Percentiles rank a stretch among this genome's conserved stretches.
Conservation (phyloP, 805 yeast species). For the Kazachstania bromeliacearum region DNA sequence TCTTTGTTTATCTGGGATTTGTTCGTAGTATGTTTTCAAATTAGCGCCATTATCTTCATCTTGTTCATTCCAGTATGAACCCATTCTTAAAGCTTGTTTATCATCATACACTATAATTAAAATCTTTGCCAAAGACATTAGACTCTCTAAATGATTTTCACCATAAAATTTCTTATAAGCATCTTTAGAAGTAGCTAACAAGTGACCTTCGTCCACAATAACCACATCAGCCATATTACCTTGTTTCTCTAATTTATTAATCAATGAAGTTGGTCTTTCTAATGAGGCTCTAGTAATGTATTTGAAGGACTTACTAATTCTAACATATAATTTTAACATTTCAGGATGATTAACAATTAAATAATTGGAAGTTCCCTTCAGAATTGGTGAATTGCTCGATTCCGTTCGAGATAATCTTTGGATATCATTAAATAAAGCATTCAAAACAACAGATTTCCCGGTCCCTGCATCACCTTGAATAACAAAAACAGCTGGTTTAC, state of each 20-base stretch:
- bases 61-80: conserved; percentile 35
- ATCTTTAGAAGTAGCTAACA: conserved; percentile 36
- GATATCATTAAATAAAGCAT: conserved; percentile 35
- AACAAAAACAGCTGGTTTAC: conserved; percentile 31
- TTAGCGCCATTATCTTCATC: conserved; percentile 31
- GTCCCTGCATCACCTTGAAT: conserved; percentile 44
- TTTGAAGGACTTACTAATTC: conserved; percentile 32
- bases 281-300: conserved; percentile 31
- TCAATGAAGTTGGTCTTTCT: conserved; percentile 39
- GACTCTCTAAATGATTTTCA: conserved; percentile 35
- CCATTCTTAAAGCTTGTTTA: conserved; percentile 38
- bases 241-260: conserved; percentile 29
- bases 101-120: conserved; percentile 38
- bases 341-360: conserved; percentile 41
- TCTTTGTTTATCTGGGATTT: conserved; percentile 12
- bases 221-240: conserved; percentile 30
- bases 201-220: conserved; percentile 39
- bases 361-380: conserved; percentile 29
- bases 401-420: conserved; percentile 25
- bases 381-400: conserved; percentile 10
- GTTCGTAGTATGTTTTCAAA: conserved; percentile 17
- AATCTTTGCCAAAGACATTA: conserved; percentile 32
- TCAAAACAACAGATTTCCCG: conserved; percentile 37
- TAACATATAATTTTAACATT: conserved; percentile 36
- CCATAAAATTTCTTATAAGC: conserved; percentile 38